Percentiles rank a stretch among this genome's conserved stretches.
phyloP scores from a whole-genome alignment of 768 basidiomycete genomes.

The Phanerochaete sordida region DNA sequence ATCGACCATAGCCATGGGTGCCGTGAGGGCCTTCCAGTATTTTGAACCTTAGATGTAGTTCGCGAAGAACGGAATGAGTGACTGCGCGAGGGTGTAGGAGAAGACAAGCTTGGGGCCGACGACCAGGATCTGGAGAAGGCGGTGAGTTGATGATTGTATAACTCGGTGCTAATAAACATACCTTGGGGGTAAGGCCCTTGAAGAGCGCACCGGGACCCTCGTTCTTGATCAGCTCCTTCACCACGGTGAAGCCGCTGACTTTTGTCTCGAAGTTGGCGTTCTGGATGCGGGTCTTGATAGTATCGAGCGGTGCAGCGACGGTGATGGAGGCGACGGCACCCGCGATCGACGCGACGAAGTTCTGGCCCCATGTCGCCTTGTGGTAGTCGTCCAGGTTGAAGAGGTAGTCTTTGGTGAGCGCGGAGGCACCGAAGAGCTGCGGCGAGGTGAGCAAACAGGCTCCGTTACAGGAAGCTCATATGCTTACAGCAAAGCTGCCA shows the following conservation, averaged over 20 bases:
- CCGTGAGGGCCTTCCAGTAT: background rate
- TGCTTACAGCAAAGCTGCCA: conserved; percentile 84
- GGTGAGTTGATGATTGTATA: conserved; percentile 15
- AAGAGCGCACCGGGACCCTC: conserved; percentile 87
- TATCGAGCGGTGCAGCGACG: conserved; percentile 93
- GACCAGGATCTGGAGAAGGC: conserved; percentile 88
- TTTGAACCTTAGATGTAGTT: conserved; percentile 60
- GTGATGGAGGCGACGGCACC: conserved; percentile 96
- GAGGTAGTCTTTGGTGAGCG: conserved; percentile 89
- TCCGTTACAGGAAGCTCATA: background rate
- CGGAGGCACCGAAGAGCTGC: conserved; percentile 96
- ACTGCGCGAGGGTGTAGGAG: conserved; percentile 96
- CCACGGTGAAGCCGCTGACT: conserved; percentile 73
- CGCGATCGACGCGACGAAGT: conserved; percentile 92
- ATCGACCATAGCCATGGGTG: background rate
- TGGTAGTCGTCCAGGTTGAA: conserved; percentile 89
- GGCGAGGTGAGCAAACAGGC: background rate
- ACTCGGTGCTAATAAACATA: conserved; percentile 25
- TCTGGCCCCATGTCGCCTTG: conserved; percentile 94
- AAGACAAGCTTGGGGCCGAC: conserved; percentile 98
- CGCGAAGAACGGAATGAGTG: conserved; percentile 88
- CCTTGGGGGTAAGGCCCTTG: conserved; percentile 97
- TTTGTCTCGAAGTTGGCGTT: conserved; percentile 95
- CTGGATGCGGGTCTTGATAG: conserved; percentile 96
- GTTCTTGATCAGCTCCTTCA: conserved; percentile 81